Base-by-base conservation (phyloP, 73 alveolate species). In the Uronychia binucleata region DNA sequence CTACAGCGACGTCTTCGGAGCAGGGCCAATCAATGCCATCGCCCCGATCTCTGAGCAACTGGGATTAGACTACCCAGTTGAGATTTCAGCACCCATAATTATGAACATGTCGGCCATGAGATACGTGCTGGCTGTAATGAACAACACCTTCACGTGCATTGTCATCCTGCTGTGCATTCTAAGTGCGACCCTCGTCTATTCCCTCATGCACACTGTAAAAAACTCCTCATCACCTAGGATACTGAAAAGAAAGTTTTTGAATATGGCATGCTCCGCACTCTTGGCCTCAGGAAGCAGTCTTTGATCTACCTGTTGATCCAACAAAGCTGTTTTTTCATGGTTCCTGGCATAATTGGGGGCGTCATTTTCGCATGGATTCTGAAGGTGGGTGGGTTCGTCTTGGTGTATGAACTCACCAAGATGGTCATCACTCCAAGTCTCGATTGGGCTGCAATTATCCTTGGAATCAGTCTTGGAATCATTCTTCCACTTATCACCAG, bases 251-350 rank as follows among this genome's bases (percentile, higher is more conserved):
- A 97, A 86, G 93, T 98, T 31, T 97, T 95, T 91, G 98, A 96
- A 83, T 93, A 87, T 86, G 99, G 99, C 13, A 96, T 97, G 99
- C 89, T 97, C 14, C 91, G 99, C 80, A 95, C 99, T 1, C 93
- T 97, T 57, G 99, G 99, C 31, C 89, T 96, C 67, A 93, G 80
- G 67, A 91, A 94, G 88, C 78, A 82, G 57, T 87, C 93, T 78
- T 75, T 97, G 58, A 88, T 93, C 30, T 78, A 74, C 28, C 75
- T 94, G 74, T 84, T 97, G 31, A 57, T 96, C 28, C 58, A 91
- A 1, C 93, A 97, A 88, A 96, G 96, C 59, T 58, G 93, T 28
- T 80, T 90, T 57, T 97, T 96, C 90, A 93, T 98, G 28, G 80
- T 97, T 60, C 99, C 99, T 29, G 99, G 99, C 28, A 79, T 93